Base-by-base conservation (phyloP, 805 yeast genomes). In the Candida qinlingensis region DNA sequence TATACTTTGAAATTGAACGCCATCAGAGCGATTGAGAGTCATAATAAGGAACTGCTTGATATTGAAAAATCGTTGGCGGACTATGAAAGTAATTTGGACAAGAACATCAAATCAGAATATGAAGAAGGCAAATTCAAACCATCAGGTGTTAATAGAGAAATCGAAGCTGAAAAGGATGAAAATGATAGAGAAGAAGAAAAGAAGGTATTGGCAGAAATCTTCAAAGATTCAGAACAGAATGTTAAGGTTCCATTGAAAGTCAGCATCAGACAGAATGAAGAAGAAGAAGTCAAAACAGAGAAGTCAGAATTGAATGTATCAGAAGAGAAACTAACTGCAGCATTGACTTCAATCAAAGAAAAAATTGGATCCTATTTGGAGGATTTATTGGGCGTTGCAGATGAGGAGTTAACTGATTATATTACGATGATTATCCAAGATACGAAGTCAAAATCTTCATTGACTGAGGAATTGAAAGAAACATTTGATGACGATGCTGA, bases 311-410 rank as follows among this genome's bases (percentile, higher is more conserved):
- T 44, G 9, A 40, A 37, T 34, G 46, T 41, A 6, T 13, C 42
- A 6, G 41, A 46, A 9, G 55, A 44, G 3, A 39, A 52, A 31
- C 45, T 66, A 4, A 50, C 47, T 2, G 7, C 34, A 2, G 35
- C 60, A 4, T 49, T 68, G 28, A 57, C 49, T 0, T 31, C 55
- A 7, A 53, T 78, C 27, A 65, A 65, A 33, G 54, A 56, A 0
- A 72, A 71, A 50, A 64, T 79, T 25, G 69, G 65, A n/a, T 61
- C 60, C 4, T 65, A 76, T 42, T 62, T 81, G 33, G 80, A 73
- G 47, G 81, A 79, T 48, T 75, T 70, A 48, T 59, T 81, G 42
- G 86, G 85, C 1, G 66, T 77, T 41, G 64, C 67, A 44, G 87
- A 80, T 51, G 79, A 75, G 11, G 73, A 76, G 39, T 66, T 81